Evolutionary conservation across 2,329 filamentous ascomycete genomes (phyloP), one percentile per base, ranked within the genome.

Genomic region (Periconia sp.): DNA sequence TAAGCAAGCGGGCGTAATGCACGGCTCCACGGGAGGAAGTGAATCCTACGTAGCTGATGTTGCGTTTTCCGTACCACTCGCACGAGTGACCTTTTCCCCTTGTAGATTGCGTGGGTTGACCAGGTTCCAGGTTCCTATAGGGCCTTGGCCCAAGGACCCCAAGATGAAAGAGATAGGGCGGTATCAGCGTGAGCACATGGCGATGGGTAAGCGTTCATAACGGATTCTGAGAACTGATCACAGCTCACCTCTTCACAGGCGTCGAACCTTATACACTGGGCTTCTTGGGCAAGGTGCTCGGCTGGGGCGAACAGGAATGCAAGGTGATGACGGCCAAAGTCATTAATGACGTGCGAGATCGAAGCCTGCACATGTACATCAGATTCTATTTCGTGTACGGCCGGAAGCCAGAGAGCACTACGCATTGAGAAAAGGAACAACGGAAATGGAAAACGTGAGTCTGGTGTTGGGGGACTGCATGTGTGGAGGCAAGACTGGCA

Each of bases 141-240:
- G 65, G 11, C 58, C 64, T 1, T 80, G 77, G 77, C 69, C 75
- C 5, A 73, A 73, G 36, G 75, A 79, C 36, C 66, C 69, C 1
- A 73, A 72, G 39, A 72, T 77, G 69, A 80, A 78, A 54, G 72
- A 76, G 49, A 71, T 80, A 16, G 76, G 77, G 12, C 63, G 70
- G 19, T 77, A 65, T 40, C 61, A 68, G 48, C 63, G 64, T 30
- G 64, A 68, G 40, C 63, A 67, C 49, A 57, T 68, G 54, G 45
- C 54, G 33, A 58, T 66, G 49, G 66, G 44, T 46, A 28, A 16
- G 37, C 38, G 24, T 28, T 39, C 26, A 19, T 22, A n/a, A n/a
- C n/a, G n/a, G n/a, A n/a, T n/a, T n/a, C n/a, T 29, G 36, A 39
- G 36, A 31, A 10, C 19, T 25, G 9, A 5, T 5, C n/a, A n/a